phyloP scores from a whole-genome alignment of 768 basidiomycete genomes.

The Psilocybe subaeruginosa region DNA sequence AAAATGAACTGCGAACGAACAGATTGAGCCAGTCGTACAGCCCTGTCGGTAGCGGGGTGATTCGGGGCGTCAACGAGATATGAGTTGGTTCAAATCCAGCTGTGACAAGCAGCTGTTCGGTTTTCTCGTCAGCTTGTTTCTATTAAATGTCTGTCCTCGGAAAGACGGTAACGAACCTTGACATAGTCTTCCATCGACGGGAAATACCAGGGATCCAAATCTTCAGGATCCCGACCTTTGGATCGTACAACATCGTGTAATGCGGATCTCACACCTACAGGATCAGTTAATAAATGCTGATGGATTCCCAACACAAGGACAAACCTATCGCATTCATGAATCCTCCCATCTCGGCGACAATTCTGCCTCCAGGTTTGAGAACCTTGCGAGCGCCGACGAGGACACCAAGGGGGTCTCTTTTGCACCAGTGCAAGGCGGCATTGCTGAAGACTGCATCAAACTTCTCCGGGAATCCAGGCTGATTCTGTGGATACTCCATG shows the following conservation, averaged over 20 bases:
- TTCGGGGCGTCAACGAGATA: constrained; percentile 57
- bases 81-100: constrained; percentile 60
- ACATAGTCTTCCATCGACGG: constrained; percentile 72
- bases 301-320: not conserved
- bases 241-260: constrained; percentile 55
- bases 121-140: not conserved
- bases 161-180: constrained; percentile 38
- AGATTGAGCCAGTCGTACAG: constrained; percentile 69
- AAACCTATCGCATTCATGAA: constrained; percentile 68
- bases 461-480: constrained; percentile 32
- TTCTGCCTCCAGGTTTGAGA: constrained; percentile 70
- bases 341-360: constrained; percentile 80
- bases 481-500: constrained; percentile 39
- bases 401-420: constrained; percentile 68
- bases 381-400: constrained; percentile 59
- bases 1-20: constrained; percentile 65
- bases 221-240: constrained; percentile 59
- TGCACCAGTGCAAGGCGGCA: constrained; percentile 87
- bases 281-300: not conserved
- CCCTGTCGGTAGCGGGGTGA: constrained; percentile 54
- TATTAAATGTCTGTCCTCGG: not conserved
- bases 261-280: constrained; percentile 61
- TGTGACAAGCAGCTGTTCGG: constrained; percentile 51
- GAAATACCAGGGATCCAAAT: constrained; percentile 84
- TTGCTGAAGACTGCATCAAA: constrained; percentile 84